These are phyloP conservation scores for Eucalyptus globulus DNA, from an alignment of 345 rosid genomes.

Conservation along the genomic window DNA sequence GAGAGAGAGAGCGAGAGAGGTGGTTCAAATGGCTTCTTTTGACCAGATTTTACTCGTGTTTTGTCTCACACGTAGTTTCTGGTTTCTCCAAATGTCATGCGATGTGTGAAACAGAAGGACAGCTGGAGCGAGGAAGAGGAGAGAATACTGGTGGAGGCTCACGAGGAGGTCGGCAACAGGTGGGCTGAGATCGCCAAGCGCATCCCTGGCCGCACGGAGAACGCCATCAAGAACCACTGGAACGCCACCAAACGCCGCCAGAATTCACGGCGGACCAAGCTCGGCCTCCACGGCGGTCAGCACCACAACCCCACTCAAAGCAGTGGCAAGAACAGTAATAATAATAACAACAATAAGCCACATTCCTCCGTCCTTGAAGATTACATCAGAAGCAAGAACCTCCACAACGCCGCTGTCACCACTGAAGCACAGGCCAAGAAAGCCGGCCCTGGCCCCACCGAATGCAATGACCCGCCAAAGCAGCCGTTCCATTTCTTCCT, in stretches of 20 bases:
- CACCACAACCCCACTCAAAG: background rate
- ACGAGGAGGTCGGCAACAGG: conserved; percentile 63
- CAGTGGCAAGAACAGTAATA: background rate
- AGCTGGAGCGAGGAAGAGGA: conserved; percentile 95
- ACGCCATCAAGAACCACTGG: conserved; percentile 92
- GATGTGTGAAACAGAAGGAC: conserved; percentile 44
- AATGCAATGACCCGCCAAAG: conserved; percentile 14
- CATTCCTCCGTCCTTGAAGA: conserved; percentile 71
- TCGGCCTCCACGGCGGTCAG: conserved; percentile 10
- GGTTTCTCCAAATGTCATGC: background rate
- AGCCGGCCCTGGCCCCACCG: background rate
- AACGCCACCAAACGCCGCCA: conserved; percentile 85
- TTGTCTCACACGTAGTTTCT: background rate
- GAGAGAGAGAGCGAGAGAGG: background rate
- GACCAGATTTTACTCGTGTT: background rate
- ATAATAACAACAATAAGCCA: conserved; percentile 6
- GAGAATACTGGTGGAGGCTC: conserved; percentile 57
- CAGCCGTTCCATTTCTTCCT: conserved; percentile 10
- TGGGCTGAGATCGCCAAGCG: conserved; percentile 95
- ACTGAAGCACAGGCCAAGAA: background rate
- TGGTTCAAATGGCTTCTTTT: background rate
- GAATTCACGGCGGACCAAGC: conserved; percentile 60
- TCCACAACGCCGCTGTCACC: background rate
- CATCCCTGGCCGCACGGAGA: conserved; percentile 84
- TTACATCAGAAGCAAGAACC: conserved; percentile 49